phyloP scores from a whole-genome alignment of 1,284 basidiomycete species.

The Fomitopsis pinicola region DNA sequence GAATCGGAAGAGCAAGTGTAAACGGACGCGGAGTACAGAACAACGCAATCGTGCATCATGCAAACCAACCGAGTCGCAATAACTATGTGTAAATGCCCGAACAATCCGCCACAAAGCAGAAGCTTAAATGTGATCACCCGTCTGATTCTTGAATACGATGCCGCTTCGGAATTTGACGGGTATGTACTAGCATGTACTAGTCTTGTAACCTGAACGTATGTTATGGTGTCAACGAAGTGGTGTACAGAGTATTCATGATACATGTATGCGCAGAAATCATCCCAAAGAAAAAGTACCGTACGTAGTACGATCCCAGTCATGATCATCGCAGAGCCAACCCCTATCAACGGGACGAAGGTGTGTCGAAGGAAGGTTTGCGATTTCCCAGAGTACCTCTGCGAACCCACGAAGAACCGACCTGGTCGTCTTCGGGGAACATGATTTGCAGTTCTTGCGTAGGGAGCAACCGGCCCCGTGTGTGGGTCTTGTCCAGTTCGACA shows the following conservation, averaged over 20 bases:
- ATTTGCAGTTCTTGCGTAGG: slow-evolving; percentile 27
- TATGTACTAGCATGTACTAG: too few species aligned
- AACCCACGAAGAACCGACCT: slow-evolving; percentile 12
- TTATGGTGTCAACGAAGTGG: too few species aligned
- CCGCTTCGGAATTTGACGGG: too few species aligned
- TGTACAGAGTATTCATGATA: too few species aligned
- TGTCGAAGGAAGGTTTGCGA: background rate
- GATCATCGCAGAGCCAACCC: background rate
- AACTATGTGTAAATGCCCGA: too few species aligned
- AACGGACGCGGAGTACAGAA: too few species aligned
- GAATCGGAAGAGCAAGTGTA: too few species aligned
- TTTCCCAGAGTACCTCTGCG: background rate
- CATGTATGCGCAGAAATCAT: background rate
- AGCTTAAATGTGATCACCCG: too few species aligned
- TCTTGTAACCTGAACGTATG: too few species aligned
- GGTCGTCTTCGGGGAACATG: slow-evolving; percentile 33
- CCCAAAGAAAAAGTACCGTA: background rate
- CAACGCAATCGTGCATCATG: background rate
- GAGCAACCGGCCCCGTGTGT: slow-evolving; percentile 24
- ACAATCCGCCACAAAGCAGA: too few species aligned
- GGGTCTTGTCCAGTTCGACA: slow-evolving; percentile 12
- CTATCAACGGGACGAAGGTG: background rate
- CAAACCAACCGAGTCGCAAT: background rate
- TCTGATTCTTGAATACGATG: too few species aligned
- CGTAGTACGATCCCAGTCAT: background rate